These are phyloP conservation scores for Aspergillus unguis DNA, from an alignment of 2,329 filamentous ascomycete genomes.

Conservation along the genomic window DNA sequence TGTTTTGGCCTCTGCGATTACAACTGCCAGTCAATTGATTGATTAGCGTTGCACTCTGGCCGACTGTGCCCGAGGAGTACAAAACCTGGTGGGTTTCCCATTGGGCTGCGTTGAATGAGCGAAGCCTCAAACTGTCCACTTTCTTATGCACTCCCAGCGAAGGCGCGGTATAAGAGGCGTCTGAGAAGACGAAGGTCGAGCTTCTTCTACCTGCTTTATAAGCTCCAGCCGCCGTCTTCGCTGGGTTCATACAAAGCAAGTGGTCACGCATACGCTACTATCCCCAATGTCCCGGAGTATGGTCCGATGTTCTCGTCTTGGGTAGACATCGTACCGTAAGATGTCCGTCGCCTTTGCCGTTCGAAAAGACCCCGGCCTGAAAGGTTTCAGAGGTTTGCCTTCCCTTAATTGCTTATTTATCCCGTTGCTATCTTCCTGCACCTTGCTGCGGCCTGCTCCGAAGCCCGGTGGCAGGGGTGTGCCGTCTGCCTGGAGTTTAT, in stretches of 20 bases:
- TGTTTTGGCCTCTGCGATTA: neutral
- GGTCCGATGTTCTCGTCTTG: too few relatives aligned
- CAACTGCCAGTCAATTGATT: neutral
- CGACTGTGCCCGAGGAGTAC: slow-evolving; percentile 1
- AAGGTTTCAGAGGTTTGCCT: neutral
- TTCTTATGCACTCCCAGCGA: neutral
- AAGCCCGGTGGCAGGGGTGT: slow-evolving; percentile 1
- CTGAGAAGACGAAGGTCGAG: too few relatives aligned
- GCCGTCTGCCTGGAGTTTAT: neutral
- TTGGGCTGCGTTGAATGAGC: neutral
- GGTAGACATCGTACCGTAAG: neutral
- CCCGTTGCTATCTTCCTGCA: neutral
- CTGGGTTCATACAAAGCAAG: slow-evolving; percentile 5
- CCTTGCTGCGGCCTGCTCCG: slow-evolving; percentile 5
- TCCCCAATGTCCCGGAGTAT: neutral
- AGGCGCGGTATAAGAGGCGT: too few relatives aligned
- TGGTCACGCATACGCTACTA: slow-evolving; percentile 7
- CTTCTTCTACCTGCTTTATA: too few relatives aligned
- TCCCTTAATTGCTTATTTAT: neutral
- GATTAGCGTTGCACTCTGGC: slow-evolving; percentile 3
- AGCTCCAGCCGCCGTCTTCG: neutral
- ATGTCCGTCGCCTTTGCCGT: neutral
- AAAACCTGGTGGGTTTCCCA: slow-evolving; percentile 10
- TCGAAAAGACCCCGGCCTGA: neutral
- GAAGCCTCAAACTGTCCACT: slow-evolving; percentile 2